Base-by-base conservation (phyloP, 352 stramenopile species). In the Thraustochytrium sp. region DNA sequence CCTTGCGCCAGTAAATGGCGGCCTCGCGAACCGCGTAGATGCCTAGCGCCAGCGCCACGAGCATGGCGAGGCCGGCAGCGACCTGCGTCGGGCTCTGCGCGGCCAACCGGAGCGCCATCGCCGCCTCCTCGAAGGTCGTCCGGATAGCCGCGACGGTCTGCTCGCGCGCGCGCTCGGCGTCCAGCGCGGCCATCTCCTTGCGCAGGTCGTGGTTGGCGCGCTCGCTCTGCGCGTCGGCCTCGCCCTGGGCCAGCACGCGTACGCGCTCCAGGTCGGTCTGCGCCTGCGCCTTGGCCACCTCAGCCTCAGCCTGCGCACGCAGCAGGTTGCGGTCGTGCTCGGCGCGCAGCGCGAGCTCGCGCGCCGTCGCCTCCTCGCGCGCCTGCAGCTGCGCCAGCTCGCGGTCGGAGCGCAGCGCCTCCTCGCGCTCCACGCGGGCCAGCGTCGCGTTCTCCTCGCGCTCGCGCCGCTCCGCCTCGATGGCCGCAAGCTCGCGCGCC, bases 151-250 rank as follows among this genome's bases (percentile, higher is more conserved):
- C 54, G 2, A 56, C 49, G 29, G 75, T 80, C 18, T 56, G 26
- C 55, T 76, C 55, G 0, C 75, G n/a, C 38, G 29, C 29, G 9
- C 34, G 29, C 36, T 84, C 23, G 0, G 61, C 36, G 9, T 84
- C 75, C 8, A 84, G 16, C 49, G 21, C 89, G 85, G 94, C 93
- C 65, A 98, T 87, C 37, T 95, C 96, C n/a, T 94, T 90, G 31
- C 96, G 95, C 64, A 98, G 74, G 21, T 96, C 94, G 83, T 99
- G 95, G 90, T 99, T 99, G 37, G 97, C 88, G 61, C 96, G 93
- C 88, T 99, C 95, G 88, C 98, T 94, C 85, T 95, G 93, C 87
- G 98, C 98, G 44, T 92, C 89, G 11, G 93, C 95, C 85, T 98
- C 94, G 4, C 96, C 93, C 87, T 99, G 95, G 16, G 96, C 96